Percentiles rank a stretch among this genome's conserved stretches.
phyloP scores from a whole-genome alignment of 1,284 basidiomycete genomes.

The Cutaneotrichosporon sp. region DNA sequence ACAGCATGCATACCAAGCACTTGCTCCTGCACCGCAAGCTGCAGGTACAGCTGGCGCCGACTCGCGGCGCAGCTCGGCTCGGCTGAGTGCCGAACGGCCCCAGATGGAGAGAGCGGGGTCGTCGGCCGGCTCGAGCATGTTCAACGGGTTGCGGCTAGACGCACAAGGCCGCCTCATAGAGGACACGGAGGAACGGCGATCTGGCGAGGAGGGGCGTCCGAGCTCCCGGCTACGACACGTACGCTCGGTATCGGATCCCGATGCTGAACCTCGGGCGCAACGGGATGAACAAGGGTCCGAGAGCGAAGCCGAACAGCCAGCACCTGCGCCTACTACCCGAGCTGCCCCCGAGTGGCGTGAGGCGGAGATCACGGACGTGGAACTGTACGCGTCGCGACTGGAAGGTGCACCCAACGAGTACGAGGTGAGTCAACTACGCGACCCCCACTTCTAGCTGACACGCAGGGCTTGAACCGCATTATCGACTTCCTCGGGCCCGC shows the following conservation, averaged over 20 bases:
- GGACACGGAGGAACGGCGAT: neutral
- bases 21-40: too few relatives aligned
- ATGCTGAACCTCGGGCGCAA: too few relatives aligned
- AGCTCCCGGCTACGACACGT: too few relatives aligned
- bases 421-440: conserved; percentile 57
- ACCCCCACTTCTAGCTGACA: too few relatives aligned
- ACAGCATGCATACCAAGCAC: too few relatives aligned
- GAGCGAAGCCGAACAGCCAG: neutral
- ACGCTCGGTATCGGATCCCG: too few relatives aligned
- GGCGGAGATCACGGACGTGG: conserved; percentile 54
- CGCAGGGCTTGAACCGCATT: conserved; percentile 57
- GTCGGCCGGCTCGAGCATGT: neutral
- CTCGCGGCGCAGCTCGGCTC: neutral
- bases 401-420: conserved; percentile 56
- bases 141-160: neutral
- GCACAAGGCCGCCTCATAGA: neutral
- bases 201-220: neutral
- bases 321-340: neutral
- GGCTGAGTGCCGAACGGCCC: too few relatives aligned
- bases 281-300: neutral
- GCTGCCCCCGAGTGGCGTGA: neutral
- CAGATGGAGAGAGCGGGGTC: too few relatives aligned
- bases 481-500: conserved; percentile 62
- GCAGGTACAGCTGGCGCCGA: too few relatives aligned
- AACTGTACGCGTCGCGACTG: conserved; percentile 56